Percentiles rank a stretch among this genome's conserved stretches.
These are phyloP conservation scores for Elsinoe batatas DNA, from an alignment of 2,329 filamentous ascomycete species.

Conservation along the genomic window DNA sequence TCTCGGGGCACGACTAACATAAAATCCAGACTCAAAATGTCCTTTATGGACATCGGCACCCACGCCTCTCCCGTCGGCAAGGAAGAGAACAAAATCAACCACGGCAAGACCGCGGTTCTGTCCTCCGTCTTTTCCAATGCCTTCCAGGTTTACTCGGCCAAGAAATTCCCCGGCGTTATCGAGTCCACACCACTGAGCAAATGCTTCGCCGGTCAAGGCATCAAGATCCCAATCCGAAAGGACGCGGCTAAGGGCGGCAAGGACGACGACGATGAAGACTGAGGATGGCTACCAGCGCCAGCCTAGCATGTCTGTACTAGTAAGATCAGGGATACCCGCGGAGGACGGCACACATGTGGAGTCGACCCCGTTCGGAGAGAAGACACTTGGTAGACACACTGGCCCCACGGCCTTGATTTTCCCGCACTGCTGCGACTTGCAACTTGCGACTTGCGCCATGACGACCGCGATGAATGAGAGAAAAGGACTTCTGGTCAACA, in stretches of 20 bases:
- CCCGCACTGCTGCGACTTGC: too few relatives aligned
- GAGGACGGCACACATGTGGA: too few relatives aligned
- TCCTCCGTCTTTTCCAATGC: slow-evolving; percentile 77
- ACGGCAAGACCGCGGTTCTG: slow-evolving; percentile 67
- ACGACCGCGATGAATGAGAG: neutral
- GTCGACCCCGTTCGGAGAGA: too few relatives aligned
- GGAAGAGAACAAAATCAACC: slow-evolving; percentile 51
- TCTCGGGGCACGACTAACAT: slow-evolving; percentile 10
- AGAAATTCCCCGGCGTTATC: slow-evolving; percentile 96
- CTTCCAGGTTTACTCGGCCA: slow-evolving; percentile 91
- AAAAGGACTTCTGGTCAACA: neutral
- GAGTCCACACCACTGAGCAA: slow-evolving; percentile 88
- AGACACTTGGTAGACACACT: too few relatives aligned
- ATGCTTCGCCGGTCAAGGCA: slow-evolving; percentile 83
- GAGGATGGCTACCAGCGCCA: neutral
- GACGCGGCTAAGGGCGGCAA: slow-evolving; percentile 51
- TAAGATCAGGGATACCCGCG: neutral
- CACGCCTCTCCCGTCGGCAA: slow-evolving; percentile 19
- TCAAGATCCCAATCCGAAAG: slow-evolving; percentile 93
- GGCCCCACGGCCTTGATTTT: too few relatives aligned
- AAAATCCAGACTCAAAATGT: slow-evolving; percentile 50
- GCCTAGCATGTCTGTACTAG: neutral
- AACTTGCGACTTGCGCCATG: neutral
- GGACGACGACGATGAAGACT: slow-evolving; percentile 36
- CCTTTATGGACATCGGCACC: slow-evolving; percentile 74